phyloP scores from a whole-genome alignment of 2,329 filamentous ascomycete species.

The Hypoxylon sp. region DNA sequence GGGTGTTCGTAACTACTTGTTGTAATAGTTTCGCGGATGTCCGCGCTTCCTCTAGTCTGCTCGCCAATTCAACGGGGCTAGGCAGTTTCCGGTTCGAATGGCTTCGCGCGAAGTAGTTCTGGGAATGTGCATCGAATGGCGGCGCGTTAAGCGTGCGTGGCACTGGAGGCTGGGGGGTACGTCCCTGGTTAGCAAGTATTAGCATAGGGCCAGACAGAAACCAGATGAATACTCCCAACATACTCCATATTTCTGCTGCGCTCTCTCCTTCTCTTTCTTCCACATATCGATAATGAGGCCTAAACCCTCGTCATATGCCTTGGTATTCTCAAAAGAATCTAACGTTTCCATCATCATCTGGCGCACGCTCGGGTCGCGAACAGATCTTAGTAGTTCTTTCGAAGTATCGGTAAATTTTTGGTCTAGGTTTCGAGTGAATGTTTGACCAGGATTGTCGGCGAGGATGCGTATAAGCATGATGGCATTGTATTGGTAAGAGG shows the following conservation, averaged over 20 bases:
- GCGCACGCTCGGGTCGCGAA: slow-evolving; percentile 81
- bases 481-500: slow-evolving; percentile 92
- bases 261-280: slow-evolving; percentile 84
- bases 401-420: slow-evolving; percentile 83
- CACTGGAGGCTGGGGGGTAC: slow-evolving; percentile 47
- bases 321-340: slow-evolving; percentile 80
- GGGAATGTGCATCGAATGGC: slow-evolving; percentile 60
- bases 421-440: slow-evolving; percentile 93
- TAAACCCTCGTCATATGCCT: slow-evolving; percentile 81
- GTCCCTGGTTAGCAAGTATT: slow-evolving; percentile 45
- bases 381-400: slow-evolving; percentile 80
- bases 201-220: slow-evolving; percentile 38
- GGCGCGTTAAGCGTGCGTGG: slow-evolving; percentile 62
- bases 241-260: slow-evolving; percentile 67
- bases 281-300: slow-evolving; percentile 84
- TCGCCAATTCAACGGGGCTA: slow-evolving; percentile 80
- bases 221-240: slow-evolving; percentile 29
- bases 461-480: slow-evolving; percentile 96
- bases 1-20: slow-evolving; percentile 90
- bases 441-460: slow-evolving; percentile 88
- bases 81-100: slow-evolving; percentile 70
- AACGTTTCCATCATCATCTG: slow-evolving; percentile 91
- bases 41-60: slow-evolving; percentile 88
- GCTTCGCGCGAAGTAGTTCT: slow-evolving; percentile 71
- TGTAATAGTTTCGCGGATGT: slow-evolving; percentile 93